Conservation (phyloP, 2,329 filamentous ascomycete genomes). For the Hypoxylon rubiginosum region DNA sequence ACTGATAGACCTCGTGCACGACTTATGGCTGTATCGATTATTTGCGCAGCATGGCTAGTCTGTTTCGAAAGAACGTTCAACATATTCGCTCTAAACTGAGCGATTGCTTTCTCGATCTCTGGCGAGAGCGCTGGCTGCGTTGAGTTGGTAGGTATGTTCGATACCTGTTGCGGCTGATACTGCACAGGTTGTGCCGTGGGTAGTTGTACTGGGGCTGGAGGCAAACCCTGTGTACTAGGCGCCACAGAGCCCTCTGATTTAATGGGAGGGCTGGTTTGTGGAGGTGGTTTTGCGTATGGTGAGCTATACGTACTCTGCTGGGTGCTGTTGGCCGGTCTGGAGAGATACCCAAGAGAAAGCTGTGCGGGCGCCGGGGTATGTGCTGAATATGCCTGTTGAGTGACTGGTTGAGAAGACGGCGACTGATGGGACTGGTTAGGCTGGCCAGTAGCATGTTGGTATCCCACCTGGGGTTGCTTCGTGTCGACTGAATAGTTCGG, state of each 20-base stretch:
- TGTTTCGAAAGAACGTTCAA: conserved; percentile 47
- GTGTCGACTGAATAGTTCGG: conserved; percentile 43
- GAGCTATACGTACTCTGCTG: conserved; percentile 52
- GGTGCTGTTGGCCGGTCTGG: conserved; percentile 44
- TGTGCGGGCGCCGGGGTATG: conserved; percentile 50
- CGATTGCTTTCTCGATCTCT: conserved; percentile 50
- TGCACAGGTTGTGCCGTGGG: conserved; percentile 32
- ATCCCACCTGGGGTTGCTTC: conserved; percentile 44
- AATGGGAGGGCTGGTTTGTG: conserved; percentile 42
- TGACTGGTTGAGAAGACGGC: conserved; percentile 42
- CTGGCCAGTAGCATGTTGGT: conserved; percentile 42
- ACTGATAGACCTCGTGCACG: conserved; percentile 49
- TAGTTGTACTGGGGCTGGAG: conserved; percentile 37
- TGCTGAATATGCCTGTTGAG: conserved; percentile 45
- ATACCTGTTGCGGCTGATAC: conserved; percentile 19
- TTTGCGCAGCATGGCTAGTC: conserved; percentile 48
- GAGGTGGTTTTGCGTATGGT: conserved; percentile 51
- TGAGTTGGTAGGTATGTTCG: conserved; percentile 23
- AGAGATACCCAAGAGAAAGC: conserved; percentile 46
- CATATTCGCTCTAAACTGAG: conserved; percentile 51
- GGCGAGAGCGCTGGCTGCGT: conserved; percentile 42
- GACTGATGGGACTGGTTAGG: conserved; percentile 40
- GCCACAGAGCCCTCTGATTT: conserved; percentile 42
- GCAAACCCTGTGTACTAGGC: conserved; percentile 39
- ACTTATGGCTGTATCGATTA: conserved; percentile 51